phyloP scores from a whole-genome alignment of 129 eudicot species.

The Lactuca sativa region DNA sequence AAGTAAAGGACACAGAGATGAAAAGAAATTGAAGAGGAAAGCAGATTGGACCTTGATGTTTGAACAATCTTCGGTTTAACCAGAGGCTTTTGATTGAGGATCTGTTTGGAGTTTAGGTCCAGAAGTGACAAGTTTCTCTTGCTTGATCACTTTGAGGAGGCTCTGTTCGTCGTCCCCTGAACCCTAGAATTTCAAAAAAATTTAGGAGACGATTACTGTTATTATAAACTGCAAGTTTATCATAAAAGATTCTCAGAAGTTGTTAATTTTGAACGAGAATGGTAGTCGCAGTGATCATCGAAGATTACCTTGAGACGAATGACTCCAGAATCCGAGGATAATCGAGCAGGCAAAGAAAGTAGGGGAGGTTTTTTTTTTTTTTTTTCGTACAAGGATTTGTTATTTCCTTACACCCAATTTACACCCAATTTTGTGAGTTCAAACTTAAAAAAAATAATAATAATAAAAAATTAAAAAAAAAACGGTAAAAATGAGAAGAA shows the following conservation, averaged over 20 bases:
- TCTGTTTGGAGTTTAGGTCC: background rate
- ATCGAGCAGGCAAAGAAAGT: background rate
- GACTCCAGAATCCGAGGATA: slow-evolving; percentile 4
- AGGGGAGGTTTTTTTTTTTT: background rate
- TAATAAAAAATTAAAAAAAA: too few species aligned
- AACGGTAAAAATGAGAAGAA: too few species aligned
- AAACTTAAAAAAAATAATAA: too few species aligned
- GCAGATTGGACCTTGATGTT: slow-evolving; percentile 15
- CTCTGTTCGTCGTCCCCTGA: slow-evolving; percentile 6
- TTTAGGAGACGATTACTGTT: background rate
- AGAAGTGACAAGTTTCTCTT: background rate
- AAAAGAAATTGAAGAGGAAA: background rate
- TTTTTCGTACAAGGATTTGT: background rate
- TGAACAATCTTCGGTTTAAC: background rate
- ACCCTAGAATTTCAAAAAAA: slow-evolving; percentile 6
- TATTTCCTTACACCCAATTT: too few species aligned
- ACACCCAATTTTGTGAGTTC: too few species aligned
- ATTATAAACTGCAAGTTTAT: background rate
- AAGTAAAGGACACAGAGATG: background rate
- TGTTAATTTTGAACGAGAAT: slow-evolving; percentile 1
- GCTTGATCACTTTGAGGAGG: slow-evolving; percentile 2
- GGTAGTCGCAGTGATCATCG: background rate
- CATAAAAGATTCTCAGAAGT: background rate
- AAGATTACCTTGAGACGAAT: slow-evolving; percentile 9
- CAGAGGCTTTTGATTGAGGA: background rate